Percentiles rank a stretch among this genome's conserved stretches.
These are phyloP conservation scores for Rhizopus stolonifer DNA, from an alignment of 371 early-diverging fungal genomes.

Conservation along the genomic window DNA sequence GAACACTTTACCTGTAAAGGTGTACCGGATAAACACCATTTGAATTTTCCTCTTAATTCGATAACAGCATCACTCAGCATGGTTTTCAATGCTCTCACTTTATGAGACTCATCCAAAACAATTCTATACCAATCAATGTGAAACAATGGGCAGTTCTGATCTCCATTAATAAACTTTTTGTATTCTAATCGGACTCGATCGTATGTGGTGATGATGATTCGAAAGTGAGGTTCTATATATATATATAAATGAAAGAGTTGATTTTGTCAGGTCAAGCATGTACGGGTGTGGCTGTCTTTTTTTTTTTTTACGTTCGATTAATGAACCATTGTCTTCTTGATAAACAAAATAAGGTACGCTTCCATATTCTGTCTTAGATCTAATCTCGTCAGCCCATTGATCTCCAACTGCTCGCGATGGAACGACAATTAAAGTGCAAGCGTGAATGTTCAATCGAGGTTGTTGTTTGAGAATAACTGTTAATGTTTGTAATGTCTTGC, in stretches of 20 bases:
- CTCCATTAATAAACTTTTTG: slow-evolving; percentile 11
- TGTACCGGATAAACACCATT: slow-evolving; percentile 90
- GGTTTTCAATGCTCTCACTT: slow-evolving; percentile 47
- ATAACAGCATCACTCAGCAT: slow-evolving; percentile 28
- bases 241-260: too few species aligned
- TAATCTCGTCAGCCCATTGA: slow-evolving; percentile 71
- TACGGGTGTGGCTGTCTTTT: background rate
- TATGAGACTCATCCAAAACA: slow-evolving; percentile 84
- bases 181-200: slow-evolving; percentile 39
- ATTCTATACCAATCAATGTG: slow-evolving; percentile 52
- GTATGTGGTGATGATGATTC: slow-evolving; percentile 43
- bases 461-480: slow-evolving; percentile 39
- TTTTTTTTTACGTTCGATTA: slow-evolving; percentile 36
- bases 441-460: slow-evolving; percentile 26
- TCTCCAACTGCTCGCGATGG: slow-evolving; percentile 45
- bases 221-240: slow-evolving; percentile 33
- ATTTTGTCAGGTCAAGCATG: too few species aligned
- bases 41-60: slow-evolving; percentile 34
- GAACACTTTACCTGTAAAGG: slow-evolving; percentile 52
- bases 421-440: slow-evolving; percentile 38
- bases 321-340: slow-evolving; percentile 23
- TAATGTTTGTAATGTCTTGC: slow-evolving; percentile 43
- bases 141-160: slow-evolving; percentile 28
- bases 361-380: slow-evolving; percentile 54
- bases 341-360: slow-evolving; percentile 44